Evolutionary conservation across 2,329 filamentous ascomycete species (phyloP), one percentile per base, ranked within the genome.

Genomic region (Penicillium sp.): DNA sequence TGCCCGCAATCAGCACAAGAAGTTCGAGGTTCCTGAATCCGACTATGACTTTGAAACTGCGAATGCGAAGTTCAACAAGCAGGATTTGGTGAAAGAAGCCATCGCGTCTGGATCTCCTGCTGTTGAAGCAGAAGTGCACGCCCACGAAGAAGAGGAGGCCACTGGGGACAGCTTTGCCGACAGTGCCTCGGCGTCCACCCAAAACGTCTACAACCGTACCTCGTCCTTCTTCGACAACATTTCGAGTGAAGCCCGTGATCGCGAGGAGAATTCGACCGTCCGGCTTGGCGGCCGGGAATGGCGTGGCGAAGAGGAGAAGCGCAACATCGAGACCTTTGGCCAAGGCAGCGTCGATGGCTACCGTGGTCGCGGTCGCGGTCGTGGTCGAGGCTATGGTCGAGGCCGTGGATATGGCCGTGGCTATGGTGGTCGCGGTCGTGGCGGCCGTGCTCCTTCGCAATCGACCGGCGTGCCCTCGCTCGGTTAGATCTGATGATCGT

Each of bases 171-270:
- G 60, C 8, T 52, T 52, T 6, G 47, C 61, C 14, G 58, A 66
- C 20, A 59, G 58, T 25, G 35, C 44, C 3, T 52, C 51, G 40
- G 40, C 48, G 9, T 56, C 65, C 9, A 44, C 52, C 6, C 67
- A 71, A 23, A 61, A 66, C 18, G 75, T 79, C 0, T 98, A 98
- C 69, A 90, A 95, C 71, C 95, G 88, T 67, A 75, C 81, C 4
- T 80, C 71, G 3, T 95, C 87, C 1, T 98, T 98, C 73, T 98
- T 98, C 59, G 92, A 98, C 67, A 95, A 98, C 64, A 95, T 98
- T 48, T 94, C 87, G 1, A 94, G 86, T 50, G 92, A 98, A 61
- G 77, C 85, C 45, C 93, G 85, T 64, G 92, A 98, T 50, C 80
- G 92, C 29, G 80, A 85, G 35, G 85, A 90, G 45, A 81, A 80